Conservation (phyloP, 345 rosid genomes). For the Microcos paniculata region DNA sequence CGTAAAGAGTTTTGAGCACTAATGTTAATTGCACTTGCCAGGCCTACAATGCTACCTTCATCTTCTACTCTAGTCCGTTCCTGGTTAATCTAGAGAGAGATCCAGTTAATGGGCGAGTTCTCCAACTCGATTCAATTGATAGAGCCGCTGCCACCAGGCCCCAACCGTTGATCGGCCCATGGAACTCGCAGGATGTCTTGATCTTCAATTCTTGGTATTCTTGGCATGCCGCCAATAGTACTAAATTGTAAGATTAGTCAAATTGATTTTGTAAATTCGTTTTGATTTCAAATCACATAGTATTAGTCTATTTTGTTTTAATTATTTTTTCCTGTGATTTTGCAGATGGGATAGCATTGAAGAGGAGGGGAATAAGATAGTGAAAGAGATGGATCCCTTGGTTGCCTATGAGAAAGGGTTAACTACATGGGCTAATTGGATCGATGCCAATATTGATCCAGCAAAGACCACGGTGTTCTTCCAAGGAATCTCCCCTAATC, state of each 20-base stretch:
- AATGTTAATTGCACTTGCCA: conserved; percentile 10
- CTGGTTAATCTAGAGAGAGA: conserved; percentile 53
- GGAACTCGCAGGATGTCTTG: conserved; percentile 58
- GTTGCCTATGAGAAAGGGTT: conserved; percentile 65
- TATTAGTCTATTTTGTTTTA: neutral
- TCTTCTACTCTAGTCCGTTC: conserved; percentile 78
- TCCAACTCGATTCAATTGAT: conserved; percentile 57
- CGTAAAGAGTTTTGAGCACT: too few species aligned
- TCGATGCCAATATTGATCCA: conserved; percentile 42
- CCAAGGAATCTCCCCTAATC: conserved; percentile 77
- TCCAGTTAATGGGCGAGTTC: too few species aligned
- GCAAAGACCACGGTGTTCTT: conserved; percentile 54
- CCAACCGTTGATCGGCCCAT: too few species aligned
- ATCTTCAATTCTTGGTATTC: conserved; percentile 90
- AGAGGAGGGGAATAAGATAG: too few species aligned
- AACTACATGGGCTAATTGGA: conserved; percentile 74
- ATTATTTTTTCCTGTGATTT: too few species aligned
- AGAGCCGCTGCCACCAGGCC: too few species aligned
- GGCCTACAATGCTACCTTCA: conserved; percentile 32
- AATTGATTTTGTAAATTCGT: neutral
- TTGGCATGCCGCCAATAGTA: conserved; percentile 87
- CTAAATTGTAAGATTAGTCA: conserved; percentile 55
- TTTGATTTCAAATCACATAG: neutral
- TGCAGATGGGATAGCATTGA: conserved; percentile 63
- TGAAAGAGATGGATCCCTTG: conserved; percentile 54